Evolutionary conservation across 2,329 filamentous ascomycete species (phyloP).

Genomic region (Arthrobotrys sphaeroides): DNA sequence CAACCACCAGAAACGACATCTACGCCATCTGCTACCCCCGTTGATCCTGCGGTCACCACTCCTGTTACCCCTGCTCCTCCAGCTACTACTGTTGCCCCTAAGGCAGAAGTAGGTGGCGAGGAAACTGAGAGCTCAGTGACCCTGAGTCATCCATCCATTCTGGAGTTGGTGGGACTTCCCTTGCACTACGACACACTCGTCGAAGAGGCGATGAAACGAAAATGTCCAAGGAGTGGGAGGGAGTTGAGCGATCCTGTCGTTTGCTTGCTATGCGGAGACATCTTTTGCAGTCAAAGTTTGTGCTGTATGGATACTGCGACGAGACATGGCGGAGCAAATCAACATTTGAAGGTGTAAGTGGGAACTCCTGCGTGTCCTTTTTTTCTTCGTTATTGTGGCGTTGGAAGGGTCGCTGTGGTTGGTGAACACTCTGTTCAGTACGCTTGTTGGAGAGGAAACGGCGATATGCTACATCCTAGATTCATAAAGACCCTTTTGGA

Average conservation of each 20-base stretch:
- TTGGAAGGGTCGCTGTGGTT: not conserved
- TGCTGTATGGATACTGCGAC: conserved; percentile 77
- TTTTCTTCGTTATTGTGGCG: not conserved
- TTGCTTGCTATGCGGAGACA: conserved; percentile 94
- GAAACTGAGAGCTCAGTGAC: conserved; percentile 16
- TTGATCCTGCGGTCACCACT: not conserved
- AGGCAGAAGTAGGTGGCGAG: not conserved
- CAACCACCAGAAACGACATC: conserved; percentile 27
- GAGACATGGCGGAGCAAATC: conserved; percentile 83
- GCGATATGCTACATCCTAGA: not conserved
- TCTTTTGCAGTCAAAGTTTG: conserved; percentile 92
- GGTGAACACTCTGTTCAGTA: not conserved
- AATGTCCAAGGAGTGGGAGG: conserved; percentile 88
- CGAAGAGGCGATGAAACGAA: conserved; percentile 84
- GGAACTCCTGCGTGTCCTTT: not conserved
- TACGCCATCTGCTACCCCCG: conserved; percentile 18
- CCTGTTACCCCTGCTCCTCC: conserved; percentile 21
- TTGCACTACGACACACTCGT: conserved; percentile 92
- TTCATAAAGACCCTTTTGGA: too few species aligned
- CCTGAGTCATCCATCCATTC: conserved; percentile 81
- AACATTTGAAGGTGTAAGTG: conserved; percentile 84
- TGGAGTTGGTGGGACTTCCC: conserved; percentile 90
- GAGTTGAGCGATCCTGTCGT: conserved; percentile 90
- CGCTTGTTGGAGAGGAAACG: not conserved
- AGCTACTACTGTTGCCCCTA: not conserved